Base-by-base conservation (phyloP, 148 eudicot species). In the Bassia scoparia region DNA sequence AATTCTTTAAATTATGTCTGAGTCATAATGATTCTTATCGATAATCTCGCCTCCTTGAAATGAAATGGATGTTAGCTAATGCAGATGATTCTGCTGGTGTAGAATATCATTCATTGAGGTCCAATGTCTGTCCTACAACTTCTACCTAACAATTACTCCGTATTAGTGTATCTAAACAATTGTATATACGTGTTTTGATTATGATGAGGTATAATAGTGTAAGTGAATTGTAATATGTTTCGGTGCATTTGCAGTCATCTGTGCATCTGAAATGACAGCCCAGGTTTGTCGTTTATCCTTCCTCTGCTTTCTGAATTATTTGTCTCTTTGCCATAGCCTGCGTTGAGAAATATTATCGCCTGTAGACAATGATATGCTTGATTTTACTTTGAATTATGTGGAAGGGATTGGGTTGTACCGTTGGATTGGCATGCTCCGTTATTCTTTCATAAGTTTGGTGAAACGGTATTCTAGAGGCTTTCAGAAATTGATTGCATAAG, bases 251-350 rank as follows among this genome's bases (percentile, higher is more conserved):
- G 63, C 86, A 92, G 90, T 79, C 81, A 44, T 92, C 74, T 86
- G 84, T 70, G 85, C 85, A 34, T 81, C 44, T 49, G 96, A 92
- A 72, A 60, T 77, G 66, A 70, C 80, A 5, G 82, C 80, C 61
- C 96, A 90, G 97, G n/a, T n/a, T 35, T 41, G 27, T 69, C 68
- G 67, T 58, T 33, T 52, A 33, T n/a, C 69, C 7, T 61, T 20
- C 15, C 2, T 46, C 52, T 34, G 56, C 8, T 30, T 44, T 59
- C 16, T 37, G 13, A n/a, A 18, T 7, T 67, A 43, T 29, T 33
- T 43, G 48, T 16, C 37, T 61, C 52, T 16, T 61, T 61, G 23
- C 17, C 23, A 61, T 23, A 7, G n/a, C 33, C 4, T 15, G 37
- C 1, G 6, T n/a, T n/a, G n/a, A n/a, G n/a, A n/a, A n/a, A n/a